Conservation (phyloP, 768 basidiomycete genomes). For the Chalciporus chontae region DNA sequence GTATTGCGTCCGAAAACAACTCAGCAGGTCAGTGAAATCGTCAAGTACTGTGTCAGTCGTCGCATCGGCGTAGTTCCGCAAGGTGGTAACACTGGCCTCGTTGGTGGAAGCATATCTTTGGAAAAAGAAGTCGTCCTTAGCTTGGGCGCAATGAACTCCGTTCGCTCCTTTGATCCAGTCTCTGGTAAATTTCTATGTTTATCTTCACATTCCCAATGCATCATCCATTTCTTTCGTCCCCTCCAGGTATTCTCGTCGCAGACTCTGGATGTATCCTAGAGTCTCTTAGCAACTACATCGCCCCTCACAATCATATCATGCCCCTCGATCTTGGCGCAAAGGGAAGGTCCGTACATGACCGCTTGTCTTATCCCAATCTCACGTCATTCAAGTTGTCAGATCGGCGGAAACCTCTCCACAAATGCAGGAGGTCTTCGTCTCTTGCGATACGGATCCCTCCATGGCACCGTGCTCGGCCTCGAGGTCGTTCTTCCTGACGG, state of each 20-base stretch:
- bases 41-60: conserved; percentile 81
- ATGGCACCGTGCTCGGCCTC: conserved; percentile 90
- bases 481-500: conserved; percentile 96
- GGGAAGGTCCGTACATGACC: conserved; percentile 62
- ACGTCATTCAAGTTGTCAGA: conserved; percentile 70
- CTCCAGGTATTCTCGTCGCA: conserved; percentile 77
- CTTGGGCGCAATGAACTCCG: conserved; percentile 74
- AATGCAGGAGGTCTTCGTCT: conserved; percentile 97
- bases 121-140: conserved; percentile 86
- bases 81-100: conserved; percentile 97
- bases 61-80: conserved; percentile 93
- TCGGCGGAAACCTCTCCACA: conserved; percentile 95
- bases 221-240: conserved; percentile 5
- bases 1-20: conserved; percentile 89
- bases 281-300: conserved; percentile 79
- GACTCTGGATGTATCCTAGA: conserved; percentile 96
- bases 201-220: conserved; percentile 2
- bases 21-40: conserved; percentile 81
- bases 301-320: conserved; percentile 90
- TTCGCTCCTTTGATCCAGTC: conserved; percentile 80
- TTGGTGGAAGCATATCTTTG: conserved; percentile 90
- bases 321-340: conserved; percentile 95
- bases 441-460: conserved; percentile 90
- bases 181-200: conserved; percentile 49
- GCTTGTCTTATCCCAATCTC: conserved; percentile 2